Base-by-base conservation (phyloP, 768 basidiomycete species). In the Omphalotus guepiniiformis region DNA sequence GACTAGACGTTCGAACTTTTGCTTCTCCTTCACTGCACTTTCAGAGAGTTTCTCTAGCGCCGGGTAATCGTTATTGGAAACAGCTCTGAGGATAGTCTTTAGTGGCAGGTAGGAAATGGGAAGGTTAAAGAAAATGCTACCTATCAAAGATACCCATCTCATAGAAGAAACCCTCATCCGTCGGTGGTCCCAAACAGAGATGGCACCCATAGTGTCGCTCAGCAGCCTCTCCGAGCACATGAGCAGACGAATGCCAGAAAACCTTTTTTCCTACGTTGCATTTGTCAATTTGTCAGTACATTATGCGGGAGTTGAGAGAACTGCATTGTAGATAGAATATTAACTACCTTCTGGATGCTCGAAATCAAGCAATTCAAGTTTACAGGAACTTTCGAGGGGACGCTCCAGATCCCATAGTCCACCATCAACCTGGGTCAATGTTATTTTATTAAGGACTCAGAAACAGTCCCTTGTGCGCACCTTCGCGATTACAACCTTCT, bases 191-290 rank as follows among this genome's bases (percentile, higher is more conserved):
- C 52, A 96, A 83, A 59, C 94, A 96, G 12, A 99, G 76, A 72
- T 96, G 93, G 64, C 93, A 96, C 32, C 94, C 95, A 63, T 97
- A 95, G 63, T 96, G 93, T 44, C 88, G 80, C 68, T 99, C 96
- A 34, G 93, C 82, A 46, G 95, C 88, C 68, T 99, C 96, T 37
- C 96, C 96, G 15, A 99, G 78, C 48, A 98, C 93, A 67, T 98
- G 96, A 0, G 96, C 96, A 21, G 94, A 97, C 15, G 96, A 98
- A 65, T 98, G 96, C 96, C 96, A 99, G 74, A 98, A 99, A 6
- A 99, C 96, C 58, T 85, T 87, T 67, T 97, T 93, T 50, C 95
- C 93, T 84, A 65, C n/a, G n/a, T n/a, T n/a, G n/a, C n/a, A n/a
- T n/a, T n/a, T n/a, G n/a, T n/a, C n/a, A n/a, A n/a, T n/a, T n/a